These are phyloP conservation scores for Chaetothyriales sp. DNA, from an alignment of 2,329 filamentous ascomycete species.

Conservation along the genomic window DNA sequence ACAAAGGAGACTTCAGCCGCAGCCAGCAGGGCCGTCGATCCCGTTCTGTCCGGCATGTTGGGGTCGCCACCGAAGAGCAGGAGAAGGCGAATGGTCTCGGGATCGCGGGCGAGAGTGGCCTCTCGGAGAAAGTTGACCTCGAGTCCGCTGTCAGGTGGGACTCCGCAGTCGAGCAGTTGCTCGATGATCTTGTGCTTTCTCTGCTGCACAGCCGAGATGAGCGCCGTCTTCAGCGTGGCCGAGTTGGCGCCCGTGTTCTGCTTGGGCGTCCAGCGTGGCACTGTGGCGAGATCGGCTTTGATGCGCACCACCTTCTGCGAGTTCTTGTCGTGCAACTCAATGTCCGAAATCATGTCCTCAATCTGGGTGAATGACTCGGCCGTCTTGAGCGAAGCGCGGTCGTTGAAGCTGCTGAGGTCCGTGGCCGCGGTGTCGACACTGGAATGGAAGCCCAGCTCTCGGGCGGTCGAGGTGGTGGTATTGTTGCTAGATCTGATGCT, in stretches of 20 bases:
- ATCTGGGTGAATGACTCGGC: conserved; percentile 20
- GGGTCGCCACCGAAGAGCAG: conserved; percentile 43
- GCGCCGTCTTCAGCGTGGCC: conserved; percentile 32
- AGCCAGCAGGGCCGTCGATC: conserved; percentile 37
- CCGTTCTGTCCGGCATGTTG: conserved; percentile 35
- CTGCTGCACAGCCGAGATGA: conserved; percentile 40
- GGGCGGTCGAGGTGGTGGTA: conserved; percentile 4
- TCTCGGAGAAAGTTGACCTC: conserved; percentile 36
- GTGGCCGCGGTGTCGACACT: conserved; percentile 1
- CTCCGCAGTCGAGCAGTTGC: conserved; percentile 44
- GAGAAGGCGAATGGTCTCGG: conserved; percentile 40
- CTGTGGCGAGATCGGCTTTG: conserved; percentile 25
- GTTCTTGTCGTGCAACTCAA: conserved; percentile 28
- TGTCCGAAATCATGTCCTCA: conserved; percentile 23
- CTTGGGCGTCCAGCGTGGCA: conserved; percentile 40
- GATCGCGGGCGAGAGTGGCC: conserved; percentile 37
- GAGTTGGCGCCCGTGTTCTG: conserved; percentile 29
- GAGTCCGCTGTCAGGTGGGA: conserved; percentile 34
- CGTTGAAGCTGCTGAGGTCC: conserved; percentile 3
- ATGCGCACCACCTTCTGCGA: conserved; percentile 33
- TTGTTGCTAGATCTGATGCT: conserved; percentile 13
- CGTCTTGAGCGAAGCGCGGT: conserved; percentile 8
- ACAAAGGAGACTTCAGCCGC: conserved; percentile 42
- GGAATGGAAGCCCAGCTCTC: conserved; percentile 1
- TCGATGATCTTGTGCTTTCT: conserved; percentile 43